Conservation (phyloP, 2,329 filamentous ascomycete species). For the Biscogniauxia sp. region DNA sequence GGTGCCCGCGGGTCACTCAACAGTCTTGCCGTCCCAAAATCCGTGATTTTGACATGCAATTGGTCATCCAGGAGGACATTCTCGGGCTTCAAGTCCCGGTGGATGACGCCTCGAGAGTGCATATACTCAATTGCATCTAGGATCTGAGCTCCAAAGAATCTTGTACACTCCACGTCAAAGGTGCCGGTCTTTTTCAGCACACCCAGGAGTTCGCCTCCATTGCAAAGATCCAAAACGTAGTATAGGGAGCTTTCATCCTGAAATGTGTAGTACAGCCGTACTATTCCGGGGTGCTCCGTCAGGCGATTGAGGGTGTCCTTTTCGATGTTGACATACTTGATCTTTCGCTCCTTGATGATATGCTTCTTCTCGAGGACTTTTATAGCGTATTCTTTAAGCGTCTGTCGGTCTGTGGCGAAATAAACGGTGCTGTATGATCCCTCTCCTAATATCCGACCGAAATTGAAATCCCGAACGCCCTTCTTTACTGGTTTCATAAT, state of each 20-base stretch:
- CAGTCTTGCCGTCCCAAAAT: slow-evolving; percentile 97
- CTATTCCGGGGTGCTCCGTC: slow-evolving; percentile 94
- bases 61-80: slow-evolving; percentile 93
- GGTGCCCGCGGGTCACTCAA: slow-evolving; percentile 58
- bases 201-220: slow-evolving; percentile 85
- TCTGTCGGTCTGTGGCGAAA: slow-evolving; percentile 89
- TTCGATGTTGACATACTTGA: slow-evolving; percentile 99
- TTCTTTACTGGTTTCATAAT: slow-evolving; percentile 88
- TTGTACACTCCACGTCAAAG: slow-evolving; percentile 91
- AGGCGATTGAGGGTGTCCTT: slow-evolving; percentile 96
- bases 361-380: slow-evolving; percentile 98
- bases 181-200: slow-evolving; percentile 92
- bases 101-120: slow-evolving; percentile 94
- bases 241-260: slow-evolving; percentile 95
- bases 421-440: slow-evolving; percentile 97
- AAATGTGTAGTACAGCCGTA: slow-evolving; percentile 97
- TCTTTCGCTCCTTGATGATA: slow-evolving; percentile 99
- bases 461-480: slow-evolving; percentile 93
- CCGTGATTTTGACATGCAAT: slow-evolving; percentile 98
- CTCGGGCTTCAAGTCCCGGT: slow-evolving; percentile 94
- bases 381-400: slow-evolving; percentile 93
- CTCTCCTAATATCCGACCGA: slow-evolving; percentile 86
- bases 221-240: slow-evolving; percentile 92
- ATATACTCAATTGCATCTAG: slow-evolving; percentile 96
- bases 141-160: slow-evolving; percentile 94